phyloP scores from a whole-genome alignment of 306 rosid species.

The Castanea sativa region DNA sequence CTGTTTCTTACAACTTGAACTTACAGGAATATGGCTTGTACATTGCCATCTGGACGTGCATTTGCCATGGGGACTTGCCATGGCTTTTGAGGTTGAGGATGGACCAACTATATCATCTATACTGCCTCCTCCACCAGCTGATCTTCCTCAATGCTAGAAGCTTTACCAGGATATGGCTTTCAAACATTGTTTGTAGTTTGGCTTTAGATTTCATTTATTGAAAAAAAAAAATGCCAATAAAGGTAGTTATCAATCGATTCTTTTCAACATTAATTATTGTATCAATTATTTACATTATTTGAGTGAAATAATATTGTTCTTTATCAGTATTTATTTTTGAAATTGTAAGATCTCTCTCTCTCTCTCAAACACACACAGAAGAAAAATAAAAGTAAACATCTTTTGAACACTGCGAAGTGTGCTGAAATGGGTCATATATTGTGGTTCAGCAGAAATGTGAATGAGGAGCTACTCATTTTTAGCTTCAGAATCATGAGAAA shows the following conservation, averaged over 20 bases:
- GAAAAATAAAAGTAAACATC: too few species aligned
- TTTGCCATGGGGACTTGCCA: slow-evolving; percentile 64
- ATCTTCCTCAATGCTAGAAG: slow-evolving; percentile 60
- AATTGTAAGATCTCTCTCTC: too few species aligned
- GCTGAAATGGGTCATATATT: too few species aligned
- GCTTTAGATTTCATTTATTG: not conserved
- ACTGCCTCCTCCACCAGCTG: slow-evolving; percentile 59
- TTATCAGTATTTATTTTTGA: too few species aligned
- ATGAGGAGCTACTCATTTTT: too few species aligned
- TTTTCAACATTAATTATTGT: not conserved
- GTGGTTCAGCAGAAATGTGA: too few species aligned
- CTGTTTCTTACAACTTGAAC: not conserved
- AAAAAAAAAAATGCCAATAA: not conserved
- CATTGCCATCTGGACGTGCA: slow-evolving; percentile 79
- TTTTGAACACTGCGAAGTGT: too few species aligned
- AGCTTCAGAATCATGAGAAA: too few species aligned
- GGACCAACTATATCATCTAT: slow-evolving; percentile 31
- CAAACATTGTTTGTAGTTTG: not conserved
- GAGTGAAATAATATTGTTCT: not conserved
- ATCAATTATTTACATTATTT: not conserved
- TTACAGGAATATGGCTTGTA: slow-evolving; percentile 58
- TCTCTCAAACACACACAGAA: too few species aligned
- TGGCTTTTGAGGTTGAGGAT: slow-evolving; percentile 50
- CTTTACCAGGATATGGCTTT: not conserved
- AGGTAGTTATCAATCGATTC: not conserved